Base-by-base conservation (phyloP, 306 rosid genomes). In the Acacia crassicarpa region DNA sequence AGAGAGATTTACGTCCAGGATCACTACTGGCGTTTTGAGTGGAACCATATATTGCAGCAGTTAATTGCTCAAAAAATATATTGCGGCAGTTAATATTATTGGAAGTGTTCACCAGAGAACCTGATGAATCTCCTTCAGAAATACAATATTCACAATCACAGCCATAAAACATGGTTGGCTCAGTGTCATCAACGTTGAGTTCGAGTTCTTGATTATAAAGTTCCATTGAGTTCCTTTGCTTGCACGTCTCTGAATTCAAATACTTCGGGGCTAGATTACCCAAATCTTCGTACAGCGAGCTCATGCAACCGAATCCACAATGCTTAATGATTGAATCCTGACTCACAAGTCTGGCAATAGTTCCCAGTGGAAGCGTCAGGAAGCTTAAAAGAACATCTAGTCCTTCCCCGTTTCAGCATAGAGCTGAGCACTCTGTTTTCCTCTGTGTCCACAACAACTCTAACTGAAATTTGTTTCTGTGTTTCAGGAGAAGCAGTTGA, bases 181-280 rank as follows among this genome's bases (percentile, higher is more conserved):
- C 46, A 2, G 83, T 80, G 16, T 45, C 49, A 45, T 45, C 49
- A 45, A 45, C 12, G 46, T 70, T 80, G 7, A 80, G 72, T 23
- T 80, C 58, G 48, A 80, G 12, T 1, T 72, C 19, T 17, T 25
- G 6, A 67, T 32, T 58, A 20, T 44, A 41, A 25, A 15, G 44
- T 12, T 66, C 81, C 75, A 78, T 48, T 2, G 75, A 40, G 20
- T 49, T 78, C 65, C 49, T 78, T 20, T 30, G 22, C 51, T 78
- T 78, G 12, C 66, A 67, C 1, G 74, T 30, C 4, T 65, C 23
- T 0, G 75, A 20, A 20, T n/a, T 33, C 0, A 78, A 17, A 30
- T 14, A 45, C 6, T 66, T 19, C 1, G 22, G 9, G 4, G 33
- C 81, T 14, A 78, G 49, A 65, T 78, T 66, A 7, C 1, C 40